Evolutionary conservation across 441 rosid genomes (phyloP), one percentile per base, ranked within the genome.

Genomic region (Erodium moschatum): DNA sequence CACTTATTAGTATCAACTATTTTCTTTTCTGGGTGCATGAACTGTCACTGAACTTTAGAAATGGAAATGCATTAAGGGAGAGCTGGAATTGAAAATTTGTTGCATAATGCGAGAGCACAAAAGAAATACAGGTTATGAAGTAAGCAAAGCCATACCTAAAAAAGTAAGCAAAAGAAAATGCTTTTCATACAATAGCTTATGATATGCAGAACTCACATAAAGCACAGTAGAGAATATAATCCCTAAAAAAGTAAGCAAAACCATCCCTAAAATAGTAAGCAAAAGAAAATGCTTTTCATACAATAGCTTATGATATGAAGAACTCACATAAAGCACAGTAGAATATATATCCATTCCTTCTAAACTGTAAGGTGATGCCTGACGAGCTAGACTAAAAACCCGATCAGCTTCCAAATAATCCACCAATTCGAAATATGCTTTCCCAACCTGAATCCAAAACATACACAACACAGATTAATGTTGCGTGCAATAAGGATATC

Each of bases 331-430:
- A 70, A 94, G 89, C 70, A 89, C 97, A 13, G 98, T 91, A 40
- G 97, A 94, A 78, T 94, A 91, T 71, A 86, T 79, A 83, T 94
- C 98, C 95, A 91, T 79, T 73, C 94, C 98, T 82, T 94, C 97
- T 78, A 94, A 87, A 81, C 86, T 84, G 77, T 94, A 88, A 64
- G 96, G 97, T 64, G 98, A 86, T 69, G 81, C 76, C 71, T 72
- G 87, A 42, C 90, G 96, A 35, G 98, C 89, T 72, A 86, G 96
- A 79, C 78, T 85, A 78, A 91, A 94, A 63, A 89, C 89, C 69
- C 79, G 85, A 66, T 86, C 97, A 50, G 98, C 98, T 84, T 94
- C 97, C 74, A 88, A 80, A 80, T 94, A 94, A 82, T 91, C 91
- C 66, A 94, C 89, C 80, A 91, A 75, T 76, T 89, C 97, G 70